Conservation (phyloP, 495 filamentous ascomycete genomes). For the Tuber magnatum region DNA sequence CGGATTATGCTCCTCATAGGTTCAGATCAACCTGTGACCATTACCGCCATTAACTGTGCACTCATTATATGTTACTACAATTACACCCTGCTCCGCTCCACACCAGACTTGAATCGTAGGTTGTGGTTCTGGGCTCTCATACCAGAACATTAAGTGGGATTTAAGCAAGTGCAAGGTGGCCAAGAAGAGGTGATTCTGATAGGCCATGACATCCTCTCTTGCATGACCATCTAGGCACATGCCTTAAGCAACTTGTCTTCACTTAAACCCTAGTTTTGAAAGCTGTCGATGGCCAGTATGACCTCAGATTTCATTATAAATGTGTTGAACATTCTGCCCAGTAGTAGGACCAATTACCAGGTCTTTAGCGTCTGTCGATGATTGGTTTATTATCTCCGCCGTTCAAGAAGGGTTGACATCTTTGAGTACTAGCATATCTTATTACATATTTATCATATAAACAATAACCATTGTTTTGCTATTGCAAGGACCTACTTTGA, state of each 20-base stretch:
- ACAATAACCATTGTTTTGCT: background rate
- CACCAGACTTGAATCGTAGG: background rate
- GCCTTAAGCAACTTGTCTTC: constrained; percentile 6
- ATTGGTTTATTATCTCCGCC: too few relatives aligned
- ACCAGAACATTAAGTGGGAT: background rate
- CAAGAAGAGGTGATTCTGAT: background rate
- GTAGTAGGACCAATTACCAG: too few relatives aligned
- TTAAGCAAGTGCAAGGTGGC: background rate
- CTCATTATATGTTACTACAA: constrained; percentile 7
- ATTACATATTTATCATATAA: background rate
- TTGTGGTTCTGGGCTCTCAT: background rate
- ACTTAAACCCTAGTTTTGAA: constrained; percentile 5
- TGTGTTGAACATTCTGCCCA: too few relatives aligned
- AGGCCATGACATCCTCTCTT: constrained; percentile 4
- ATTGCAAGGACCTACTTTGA: background rate
- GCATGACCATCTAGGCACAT: constrained; percentile 13
- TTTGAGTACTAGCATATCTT: too few relatives aligned
- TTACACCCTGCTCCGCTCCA: background rate
- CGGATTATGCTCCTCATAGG: too few relatives aligned
- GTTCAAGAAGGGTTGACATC: too few relatives aligned
- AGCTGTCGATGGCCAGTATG: background rate
- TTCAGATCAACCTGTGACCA: too few relatives aligned
- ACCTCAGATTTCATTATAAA: too few relatives aligned
- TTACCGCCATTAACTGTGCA: constrained; percentile 1
- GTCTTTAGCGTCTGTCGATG: too few relatives aligned